A percentile compares a stretch with the other conserved stretches of the same genome.
phyloP scores from a whole-genome alignment of 2,329 filamentous ascomycete species.

The Colletotrichum costaricense region DNA sequence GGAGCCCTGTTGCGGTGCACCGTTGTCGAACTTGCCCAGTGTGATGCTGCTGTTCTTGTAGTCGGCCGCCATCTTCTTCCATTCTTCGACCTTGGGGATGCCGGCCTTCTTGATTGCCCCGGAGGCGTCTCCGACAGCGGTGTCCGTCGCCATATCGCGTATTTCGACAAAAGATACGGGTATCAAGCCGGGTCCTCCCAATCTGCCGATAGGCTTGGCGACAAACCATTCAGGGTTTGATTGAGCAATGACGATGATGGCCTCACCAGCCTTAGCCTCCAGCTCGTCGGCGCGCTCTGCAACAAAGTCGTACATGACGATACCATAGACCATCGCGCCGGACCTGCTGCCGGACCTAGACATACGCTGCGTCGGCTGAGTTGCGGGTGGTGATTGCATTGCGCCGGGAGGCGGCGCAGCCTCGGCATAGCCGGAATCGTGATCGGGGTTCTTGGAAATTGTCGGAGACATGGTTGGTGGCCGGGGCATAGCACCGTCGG shows the following conservation, averaged over 20 bases:
- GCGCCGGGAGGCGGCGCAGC: conserved; percentile 39
- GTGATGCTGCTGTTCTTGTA: conserved; percentile 99
- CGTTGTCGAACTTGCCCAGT: conserved; percentile 85
- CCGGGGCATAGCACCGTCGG: conserved; percentile 62
- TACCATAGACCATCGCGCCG: conserved; percentile 93
- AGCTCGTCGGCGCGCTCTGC: conserved; percentile 96
- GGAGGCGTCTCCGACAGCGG: conserved; percentile 82
- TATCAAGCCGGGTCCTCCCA: conserved; percentile 96
- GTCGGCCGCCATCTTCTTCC: conserved; percentile 99
- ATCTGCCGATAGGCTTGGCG: conserved; percentile 95
- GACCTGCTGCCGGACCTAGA: conserved; percentile 62
- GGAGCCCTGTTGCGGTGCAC: conserved; percentile 53
- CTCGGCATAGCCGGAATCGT: conserved; percentile 92
- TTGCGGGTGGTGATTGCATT: conserved; percentile 41
- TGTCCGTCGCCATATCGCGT: conserved; percentile 89
- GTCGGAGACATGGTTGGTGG: conserved; percentile 53
- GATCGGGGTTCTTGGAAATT: conserved; percentile 71
- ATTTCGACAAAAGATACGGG: conserved; percentile 98
- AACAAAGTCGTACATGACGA: conserved; percentile 97
- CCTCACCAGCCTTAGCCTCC: conserved; percentile 93
- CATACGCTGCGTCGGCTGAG: conserved; percentile 51
- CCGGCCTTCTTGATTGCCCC: conserved; percentile 90
- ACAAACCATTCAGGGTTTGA: conserved; percentile 99
- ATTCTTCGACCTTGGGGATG: conserved; percentile 95
- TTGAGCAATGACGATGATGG: conserved; percentile 98